Evolutionary conservation across 179 eudicot species (phyloP), one percentile per base, ranked within the genome.

Genomic region (Beta macrorhiza): DNA sequence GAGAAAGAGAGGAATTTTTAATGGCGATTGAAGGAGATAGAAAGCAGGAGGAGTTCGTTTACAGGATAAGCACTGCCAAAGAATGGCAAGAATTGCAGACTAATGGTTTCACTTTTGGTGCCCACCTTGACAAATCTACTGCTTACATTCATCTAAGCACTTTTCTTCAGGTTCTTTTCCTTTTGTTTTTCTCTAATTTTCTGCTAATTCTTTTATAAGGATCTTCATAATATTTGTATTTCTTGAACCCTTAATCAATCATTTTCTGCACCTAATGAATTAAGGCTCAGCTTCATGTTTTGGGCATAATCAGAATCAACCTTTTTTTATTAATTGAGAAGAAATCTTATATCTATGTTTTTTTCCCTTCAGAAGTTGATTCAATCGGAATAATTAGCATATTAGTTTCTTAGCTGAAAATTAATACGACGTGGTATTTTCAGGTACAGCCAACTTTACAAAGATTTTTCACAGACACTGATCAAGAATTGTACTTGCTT

Each of bases 81-180:
- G 98, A 96, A 82, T 96, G 98, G 98, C 83, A 87, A 49, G 90
- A 85, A 61, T 81, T 96, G 16, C 92, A 89, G 87, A 78, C 51
- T 6, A 86, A 7, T 19, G 94, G 90, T 0, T 68, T 77, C 52
- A 82, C 84, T 62, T 88, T 84, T 72, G 99, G 98, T 14, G 91
- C 89, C 25, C 86, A 92, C n/a, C 89, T 94, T 37, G 99, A 96
- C 77, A 85, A 83, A 13, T 86, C 93, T 47, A 90, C 93, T 53
- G 87, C 87, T 65, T 96, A 84, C 84, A 84, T 96, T 78, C 99
- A 96, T 80, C 94, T 96, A 80, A 94, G 98, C 88, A 90, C 59
- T 56, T 97, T 93, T 76, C 53, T 80, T 84, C 98, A 96, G 98
- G 99, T 92, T 25, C 22, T 14, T 70, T 19, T 20, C 0, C 13